phyloP scores from a whole-genome alignment of 1,284 basidiomycete species.

The Austropuccinia psidii region DNA sequence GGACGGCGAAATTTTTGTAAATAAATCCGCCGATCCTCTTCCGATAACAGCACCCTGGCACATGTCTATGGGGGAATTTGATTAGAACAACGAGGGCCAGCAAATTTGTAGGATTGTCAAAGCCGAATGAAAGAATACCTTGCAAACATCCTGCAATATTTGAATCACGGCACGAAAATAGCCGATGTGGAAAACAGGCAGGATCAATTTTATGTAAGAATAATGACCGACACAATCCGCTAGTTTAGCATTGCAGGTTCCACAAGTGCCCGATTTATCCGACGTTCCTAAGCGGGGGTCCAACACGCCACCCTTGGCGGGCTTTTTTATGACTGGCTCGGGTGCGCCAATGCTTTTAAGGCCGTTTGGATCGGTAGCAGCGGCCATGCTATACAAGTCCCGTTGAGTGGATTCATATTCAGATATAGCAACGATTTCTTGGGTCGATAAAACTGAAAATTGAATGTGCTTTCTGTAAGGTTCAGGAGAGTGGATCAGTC shows the following conservation, averaged over 20 bases:
- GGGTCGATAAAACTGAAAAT: slow-evolving; percentile 81
- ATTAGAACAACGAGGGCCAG: background rate
- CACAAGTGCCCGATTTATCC: slow-evolving; percentile 84
- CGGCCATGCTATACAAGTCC: slow-evolving; percentile 66
- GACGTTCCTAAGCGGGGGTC: slow-evolving; percentile 87
- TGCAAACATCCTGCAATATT: slow-evolving; percentile 93
- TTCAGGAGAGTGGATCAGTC: background rate
- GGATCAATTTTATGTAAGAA: slow-evolving; percentile 53
- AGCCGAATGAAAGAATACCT: slow-evolving; percentile 57
- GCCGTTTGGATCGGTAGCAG: slow-evolving; percentile 42
- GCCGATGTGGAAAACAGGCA: slow-evolving; percentile 60
- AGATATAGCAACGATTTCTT: slow-evolving; percentile 85
- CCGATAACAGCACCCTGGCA: slow-evolving; percentile 83
- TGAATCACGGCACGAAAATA: slow-evolving; percentile 93
- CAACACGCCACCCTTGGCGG: slow-evolving; percentile 82
- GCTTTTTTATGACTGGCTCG: slow-evolving; percentile 54
- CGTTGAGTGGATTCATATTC: slow-evolving; percentile 89
- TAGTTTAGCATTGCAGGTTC: slow-evolving; percentile 85
- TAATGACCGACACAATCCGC: slow-evolving; percentile 97
- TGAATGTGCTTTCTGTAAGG: slow-evolving; percentile 59
- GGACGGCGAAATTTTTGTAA: slow-evolving; percentile 82
- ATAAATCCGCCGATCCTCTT: slow-evolving; percentile 72
- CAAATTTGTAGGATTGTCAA: slow-evolving; percentile 5
- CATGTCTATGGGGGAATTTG: slow-evolving; percentile 60
- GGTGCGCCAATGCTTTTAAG: slow-evolving; percentile 5